Conservation (phyloP, 2,329 filamentous ascomycete genomes). For the Aspergillus nomiae region DNA sequence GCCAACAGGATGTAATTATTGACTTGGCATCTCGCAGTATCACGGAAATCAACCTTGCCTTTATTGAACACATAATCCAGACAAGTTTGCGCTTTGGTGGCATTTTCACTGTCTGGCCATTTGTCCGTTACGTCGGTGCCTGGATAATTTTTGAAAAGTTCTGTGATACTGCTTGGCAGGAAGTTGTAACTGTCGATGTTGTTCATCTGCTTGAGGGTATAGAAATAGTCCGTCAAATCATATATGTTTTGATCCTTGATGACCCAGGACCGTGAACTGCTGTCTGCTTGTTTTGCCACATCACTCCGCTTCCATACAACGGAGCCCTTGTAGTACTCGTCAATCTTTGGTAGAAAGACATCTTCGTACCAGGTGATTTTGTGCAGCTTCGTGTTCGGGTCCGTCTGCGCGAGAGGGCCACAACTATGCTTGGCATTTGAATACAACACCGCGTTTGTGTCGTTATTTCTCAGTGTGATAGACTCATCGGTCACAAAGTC, state of each 20-base stretch:
- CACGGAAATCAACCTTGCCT: slow-evolving; percentile 82
- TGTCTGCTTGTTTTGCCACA: slow-evolving; percentile 66
- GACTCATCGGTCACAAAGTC: slow-evolving; percentile 66
- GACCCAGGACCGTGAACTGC: slow-evolving; percentile 74
- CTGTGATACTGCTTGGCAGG: slow-evolving; percentile 67
- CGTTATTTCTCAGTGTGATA: slow-evolving; percentile 53
- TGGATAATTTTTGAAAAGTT: slow-evolving; percentile 71
- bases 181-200: slow-evolving; percentile 66
- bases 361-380: slow-evolving; percentile 75
- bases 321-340: slow-evolving; percentile 83
- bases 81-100: slow-evolving; percentile 73
- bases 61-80: slow-evolving; percentile 81
- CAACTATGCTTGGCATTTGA: slow-evolving; percentile 68
- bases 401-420: slow-evolving; percentile 60
- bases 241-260: slow-evolving; percentile 76
- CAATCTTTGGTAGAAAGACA: slow-evolving; percentile 75
- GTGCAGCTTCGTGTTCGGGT: slow-evolving; percentile 60
- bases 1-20: slow-evolving; percentile 89
- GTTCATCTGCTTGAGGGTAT: slow-evolving; percentile 66
- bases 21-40: slow-evolving; percentile 73
- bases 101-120: slow-evolving; percentile 57
- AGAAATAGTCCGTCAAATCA: slow-evolving; percentile 89
- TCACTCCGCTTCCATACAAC: slow-evolving; percentile 68
- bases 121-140: slow-evolving; percentile 74
- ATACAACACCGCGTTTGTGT: slow-evolving; percentile 65